Evolutionary conservation across 2,329 filamentous ascomycete genomes (phyloP), one percentile per base, ranked within the genome.

Genomic region (Fusarium piperis): DNA sequence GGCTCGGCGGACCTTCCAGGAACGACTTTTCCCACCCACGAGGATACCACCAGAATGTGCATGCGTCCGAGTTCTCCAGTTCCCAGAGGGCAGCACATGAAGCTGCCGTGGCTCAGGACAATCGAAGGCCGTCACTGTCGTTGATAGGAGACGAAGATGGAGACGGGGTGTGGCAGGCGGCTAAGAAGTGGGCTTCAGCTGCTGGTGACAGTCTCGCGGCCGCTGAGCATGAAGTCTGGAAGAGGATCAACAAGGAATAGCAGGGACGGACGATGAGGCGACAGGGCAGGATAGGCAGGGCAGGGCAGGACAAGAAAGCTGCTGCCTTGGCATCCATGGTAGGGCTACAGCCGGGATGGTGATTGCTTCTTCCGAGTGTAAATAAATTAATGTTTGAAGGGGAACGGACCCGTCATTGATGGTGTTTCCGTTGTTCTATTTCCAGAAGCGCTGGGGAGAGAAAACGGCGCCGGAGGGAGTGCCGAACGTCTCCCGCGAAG

Each of bases 191-290:
- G 83, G 88, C 86, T 51, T 81, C 84, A 65, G 85, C 84, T 35
- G 89, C 89, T 8, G 89, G 89, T 57, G 85, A 86, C 67, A 88
- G 85, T 77, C 79, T 91, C 30, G 86, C 85, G 10, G 87, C 85
- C 15, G 88, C 88, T 15, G 89, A 91, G 81, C 83, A 81, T 57
- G 88, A 90, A 79, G 85, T 91, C 26, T 91, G 89, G 89, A 87
- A 85, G 79, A 86, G 85, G 76, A 88, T 91, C 76, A 91, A 89
- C 80, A 89, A 88, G 80, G 83, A 87, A 53, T 86, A 83, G 63
- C 41, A 46, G 61, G 51, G 63, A 51, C 35, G 35, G 62, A 53
- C 38, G 35, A 59, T 44, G 48, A 55, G 64, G 20, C 11, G 32
- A 38, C 18, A 30, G 44, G 44, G 38, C 30, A 48, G 44, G 44